Base-by-base conservation (phyloP, 2,329 filamentous ascomycete species). In the Trichothecium sympodiale region DNA sequence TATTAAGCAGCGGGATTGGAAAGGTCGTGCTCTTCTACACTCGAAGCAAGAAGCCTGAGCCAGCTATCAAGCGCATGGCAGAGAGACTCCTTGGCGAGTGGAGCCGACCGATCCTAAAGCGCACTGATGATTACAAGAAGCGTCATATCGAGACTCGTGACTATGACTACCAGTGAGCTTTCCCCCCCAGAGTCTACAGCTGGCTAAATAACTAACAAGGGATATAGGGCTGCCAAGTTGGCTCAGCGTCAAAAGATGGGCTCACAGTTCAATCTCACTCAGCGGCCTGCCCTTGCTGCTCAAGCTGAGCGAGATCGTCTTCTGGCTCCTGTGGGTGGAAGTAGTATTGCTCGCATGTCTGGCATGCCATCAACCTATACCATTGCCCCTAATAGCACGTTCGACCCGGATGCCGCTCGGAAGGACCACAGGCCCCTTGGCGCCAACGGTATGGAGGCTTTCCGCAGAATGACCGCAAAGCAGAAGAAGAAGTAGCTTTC, bases 11-110 rank as follows among this genome's bases (percentile, higher is more conserved):
- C 48, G 88, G 89, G 15, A 91, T 98, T 44, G 91, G 91, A 53
- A 95, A 95, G 57, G 86, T 98, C 33, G 82, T 95, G 35, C 75
- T 94, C 43, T 98, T 95, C 64, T 98, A 98, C 62, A 95, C 88
- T 34, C 88, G 88, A 61, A 94, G 84, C 66, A 93, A 88, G 64
- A 81, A 85, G 46, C 83, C 88, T 1, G 85, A 96, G 60, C 67
- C 80, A 4, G 73, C 71, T 41, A 95, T 98, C 67, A 95, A 95
- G 67, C 80, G 89, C 46, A 85, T 88, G 62, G 91, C 91, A 1
- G 88, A 96, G 64, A 77, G 83, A 33, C 68, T 96, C n/a, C 69
- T 95, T 38, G 85, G 84, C 38, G 89, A 96, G 54, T 98, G 91
- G 91, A 94, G 87, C 44, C 73, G 91, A 29, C 88, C 89, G 4